Conservation (phyloP, 108 stramenopile genomes). For the Cyclotella sp. region DNA sequence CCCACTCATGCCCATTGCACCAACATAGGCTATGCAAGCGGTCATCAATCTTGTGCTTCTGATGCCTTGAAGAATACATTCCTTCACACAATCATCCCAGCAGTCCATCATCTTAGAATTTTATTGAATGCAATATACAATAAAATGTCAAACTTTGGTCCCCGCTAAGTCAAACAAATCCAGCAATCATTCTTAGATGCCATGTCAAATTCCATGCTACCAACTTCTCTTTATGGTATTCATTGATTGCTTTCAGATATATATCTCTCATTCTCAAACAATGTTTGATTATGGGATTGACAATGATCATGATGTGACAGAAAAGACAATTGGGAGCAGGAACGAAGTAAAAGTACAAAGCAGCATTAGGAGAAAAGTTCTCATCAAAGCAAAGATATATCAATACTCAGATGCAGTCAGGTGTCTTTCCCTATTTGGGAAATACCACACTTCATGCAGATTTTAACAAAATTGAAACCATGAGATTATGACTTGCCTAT, state of each 20-base stretch:
- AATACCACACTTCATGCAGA: conserved; percentile 27
- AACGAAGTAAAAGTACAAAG: not conserved
- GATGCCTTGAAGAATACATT: too few relatives aligned
- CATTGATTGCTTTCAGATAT: not conserved
- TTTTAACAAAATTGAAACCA: conserved; percentile 13
- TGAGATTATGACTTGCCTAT: conserved; percentile 2
- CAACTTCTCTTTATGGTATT: not conserved
- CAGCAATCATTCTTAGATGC: too few relatives aligned
- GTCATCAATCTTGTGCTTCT: too few relatives aligned
- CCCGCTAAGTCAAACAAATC: too few relatives aligned
- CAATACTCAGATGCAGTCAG: conserved; percentile 22
- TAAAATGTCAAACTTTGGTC: too few relatives aligned
- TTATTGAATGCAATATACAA: too few relatives aligned
- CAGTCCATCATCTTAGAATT: too few relatives aligned
- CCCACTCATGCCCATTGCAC: too few relatives aligned
- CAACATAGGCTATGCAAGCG: too few relatives aligned
- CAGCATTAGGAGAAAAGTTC: not conserved
- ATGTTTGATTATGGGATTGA: not conserved
- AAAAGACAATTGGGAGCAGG: not conserved
- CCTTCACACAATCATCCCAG: too few relatives aligned
- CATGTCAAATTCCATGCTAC: not conserved
- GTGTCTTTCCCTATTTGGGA: conserved; percentile 30
- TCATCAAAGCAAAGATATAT: not conserved
- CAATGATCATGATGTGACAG: too few relatives aligned
- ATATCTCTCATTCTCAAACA: not conserved